Conservation (phyloP, 164 flowering plant species). For the Stephania japonica region DNA sequence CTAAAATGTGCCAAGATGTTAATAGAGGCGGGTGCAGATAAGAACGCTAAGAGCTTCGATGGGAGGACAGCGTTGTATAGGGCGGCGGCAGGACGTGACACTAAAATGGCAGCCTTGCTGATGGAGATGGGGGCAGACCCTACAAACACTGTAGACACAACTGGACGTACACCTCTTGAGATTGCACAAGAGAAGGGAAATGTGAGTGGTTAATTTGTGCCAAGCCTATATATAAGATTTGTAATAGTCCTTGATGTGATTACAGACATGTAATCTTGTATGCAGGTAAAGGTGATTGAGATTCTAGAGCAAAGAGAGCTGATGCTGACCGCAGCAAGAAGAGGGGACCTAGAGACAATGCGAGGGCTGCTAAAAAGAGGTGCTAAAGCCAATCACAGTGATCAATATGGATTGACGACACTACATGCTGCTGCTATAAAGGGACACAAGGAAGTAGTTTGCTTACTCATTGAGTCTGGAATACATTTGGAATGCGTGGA, state of each 20-base stretch:
- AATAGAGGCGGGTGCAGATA: slow-evolving; percentile 40
- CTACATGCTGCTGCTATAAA: slow-evolving; percentile 63
- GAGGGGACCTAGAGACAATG: slow-evolving; percentile 37
- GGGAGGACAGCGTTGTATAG: slow-evolving; percentile 45
- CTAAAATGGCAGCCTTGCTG: slow-evolving; percentile 39
- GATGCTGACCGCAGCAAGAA: slow-evolving; percentile 48
- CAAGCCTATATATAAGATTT: too few relatives aligned
- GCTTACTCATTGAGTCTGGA: slow-evolving; percentile 36
- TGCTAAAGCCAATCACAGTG: slow-evolving; percentile 25
- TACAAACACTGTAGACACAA: slow-evolving; percentile 20
- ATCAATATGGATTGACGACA: slow-evolving; percentile 55
- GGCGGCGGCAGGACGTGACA: slow-evolving; percentile 43
- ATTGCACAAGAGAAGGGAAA: slow-evolving; percentile 44
- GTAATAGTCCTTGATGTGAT: neutral
- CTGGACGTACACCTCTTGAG: slow-evolving; percentile 32
- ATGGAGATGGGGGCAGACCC: slow-evolving; percentile 46
- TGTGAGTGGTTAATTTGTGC: slow-evolving; percentile 21
- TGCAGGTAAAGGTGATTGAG: slow-evolving; percentile 37
- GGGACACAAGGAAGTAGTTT: slow-evolving; percentile 42
- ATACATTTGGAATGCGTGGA: slow-evolving; percentile 42
- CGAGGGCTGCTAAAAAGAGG: slow-evolving; percentile 33
- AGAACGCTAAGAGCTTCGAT: slow-evolving; percentile 36
- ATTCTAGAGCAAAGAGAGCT: slow-evolving; percentile 40
- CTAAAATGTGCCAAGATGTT: slow-evolving; percentile 29
- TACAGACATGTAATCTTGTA: neutral